Conservation (phyloP, 345 rosid species). For the Isatis tinctoria region DNA sequence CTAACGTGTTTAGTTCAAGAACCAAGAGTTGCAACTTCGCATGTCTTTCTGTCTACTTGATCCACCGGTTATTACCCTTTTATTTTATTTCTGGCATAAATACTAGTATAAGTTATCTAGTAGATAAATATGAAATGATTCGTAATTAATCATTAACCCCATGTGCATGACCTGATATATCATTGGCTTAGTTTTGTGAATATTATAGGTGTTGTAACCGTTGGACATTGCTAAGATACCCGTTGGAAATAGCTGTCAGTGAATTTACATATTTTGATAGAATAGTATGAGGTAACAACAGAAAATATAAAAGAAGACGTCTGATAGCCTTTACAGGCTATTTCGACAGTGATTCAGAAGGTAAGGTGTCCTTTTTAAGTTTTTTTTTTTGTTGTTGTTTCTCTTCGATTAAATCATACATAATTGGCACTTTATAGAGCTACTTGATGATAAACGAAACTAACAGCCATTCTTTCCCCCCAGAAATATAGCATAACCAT, state of each 20-base stretch:
- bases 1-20: slow-evolving; percentile 26
- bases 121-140: background rate
- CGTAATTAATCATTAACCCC: slow-evolving; percentile 13
- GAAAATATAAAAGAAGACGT: background rate
- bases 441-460: background rate
- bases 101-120: background rate
- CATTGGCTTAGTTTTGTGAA: background rate
- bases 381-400: too few relatives aligned
- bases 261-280: slow-evolving; percentile 11
- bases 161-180: slow-evolving; percentile 14
- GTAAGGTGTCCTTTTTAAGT: slow-evolving; percentile 10
- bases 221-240: slow-evolving; percentile 11
- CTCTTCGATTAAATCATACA: background rate
- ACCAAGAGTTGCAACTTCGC: slow-evolving; percentile 24
- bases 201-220: slow-evolving; percentile 19
- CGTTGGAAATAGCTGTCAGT: slow-evolving; percentile 36
- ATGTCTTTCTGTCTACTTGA: slow-evolving; percentile 32
- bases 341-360: slow-evolving; percentile 14
- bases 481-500: background rate
- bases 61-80: background rate
- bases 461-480: background rate
- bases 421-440: slow-evolving; percentile 17
- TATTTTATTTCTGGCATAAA: background rate
- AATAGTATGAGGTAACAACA: background rate
- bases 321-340: slow-evolving; percentile 24